These are phyloP conservation scores for Persicaria tinctoria DNA, from an alignment of 148 eudicot genomes.

Conservation along the genomic window DNA sequence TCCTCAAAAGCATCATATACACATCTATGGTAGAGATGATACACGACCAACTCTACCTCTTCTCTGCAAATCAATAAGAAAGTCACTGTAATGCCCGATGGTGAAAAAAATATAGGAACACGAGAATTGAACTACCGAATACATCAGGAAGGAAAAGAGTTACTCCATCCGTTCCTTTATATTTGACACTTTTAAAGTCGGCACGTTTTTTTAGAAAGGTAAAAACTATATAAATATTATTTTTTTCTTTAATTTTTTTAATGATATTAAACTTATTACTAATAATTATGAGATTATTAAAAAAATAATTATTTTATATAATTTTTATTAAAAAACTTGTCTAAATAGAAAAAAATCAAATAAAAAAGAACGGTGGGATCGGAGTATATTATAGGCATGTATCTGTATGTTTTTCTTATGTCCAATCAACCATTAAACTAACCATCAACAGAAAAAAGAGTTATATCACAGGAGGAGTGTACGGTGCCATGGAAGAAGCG, in stretches of 20 bases:
- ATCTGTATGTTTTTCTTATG: neutral
- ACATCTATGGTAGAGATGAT: conserved; percentile 82
- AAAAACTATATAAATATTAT: too few species aligned
- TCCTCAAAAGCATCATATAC: conserved; percentile 88
- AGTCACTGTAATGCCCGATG: neutral
- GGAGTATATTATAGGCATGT: neutral
- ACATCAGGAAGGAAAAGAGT: neutral
- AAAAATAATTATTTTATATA: too few species aligned
- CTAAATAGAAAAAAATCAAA: too few species aligned
- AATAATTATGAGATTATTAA: too few species aligned
- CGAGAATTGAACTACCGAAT: neutral
- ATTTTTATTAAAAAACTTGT: neutral
- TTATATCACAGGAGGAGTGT: too few species aligned
- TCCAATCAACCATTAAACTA: neutral
- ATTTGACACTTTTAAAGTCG: too few species aligned
- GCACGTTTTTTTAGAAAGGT: too few species aligned
- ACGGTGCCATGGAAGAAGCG: too few species aligned
- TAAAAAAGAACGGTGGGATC: too few species aligned
- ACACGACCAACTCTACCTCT: conserved; percentile 99
- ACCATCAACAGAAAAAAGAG: conserved; percentile 1
- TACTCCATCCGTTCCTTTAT: too few species aligned
- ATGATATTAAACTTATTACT: too few species aligned
- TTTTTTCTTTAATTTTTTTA: too few species aligned
- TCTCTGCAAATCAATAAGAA: conserved; percentile 39
- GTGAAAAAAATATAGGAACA: neutral